Evolutionary conservation across 164 flowering plant genomes (phyloP).

Genomic region (Pachysandra terminalis): DNA sequence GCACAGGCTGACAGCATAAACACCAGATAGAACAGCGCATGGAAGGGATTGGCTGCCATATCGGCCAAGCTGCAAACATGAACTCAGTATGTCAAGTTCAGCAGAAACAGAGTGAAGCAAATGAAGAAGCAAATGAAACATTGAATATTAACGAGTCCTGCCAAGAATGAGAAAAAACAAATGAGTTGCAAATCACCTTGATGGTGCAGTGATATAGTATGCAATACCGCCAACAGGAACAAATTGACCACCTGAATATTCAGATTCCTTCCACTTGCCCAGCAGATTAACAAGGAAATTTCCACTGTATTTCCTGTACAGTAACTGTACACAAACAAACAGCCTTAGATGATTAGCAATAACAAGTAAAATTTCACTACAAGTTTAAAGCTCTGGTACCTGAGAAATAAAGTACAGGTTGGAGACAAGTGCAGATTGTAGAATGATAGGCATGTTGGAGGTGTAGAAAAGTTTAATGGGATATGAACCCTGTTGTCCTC

Average conservation of each 20-base stretch:
- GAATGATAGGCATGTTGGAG: conserved; percentile 81
- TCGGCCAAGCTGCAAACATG: conserved; percentile 56
- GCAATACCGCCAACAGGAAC: conserved; percentile 74
- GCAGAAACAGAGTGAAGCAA: neutral
- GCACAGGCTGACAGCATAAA: conserved; percentile 87
- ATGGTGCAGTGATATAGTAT: conserved; percentile 65
- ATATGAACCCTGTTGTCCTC: conserved; percentile 84
- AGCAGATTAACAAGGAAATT: conserved; percentile 62
- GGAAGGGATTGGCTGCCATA: conserved; percentile 75
- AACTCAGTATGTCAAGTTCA: conserved; percentile 2
- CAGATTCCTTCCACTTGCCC: conserved; percentile 73
- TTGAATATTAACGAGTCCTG: too few relatives aligned
- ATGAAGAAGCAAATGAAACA: neutral
- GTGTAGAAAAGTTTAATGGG: conserved; percentile 80
- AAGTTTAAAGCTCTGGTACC: conserved; percentile 30
- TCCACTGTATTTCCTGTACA: conserved; percentile 59
- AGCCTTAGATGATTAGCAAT: neutral
- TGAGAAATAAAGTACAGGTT: conserved; percentile 79
- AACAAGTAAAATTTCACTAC: neutral
- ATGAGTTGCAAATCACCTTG: conserved; percentile 37
- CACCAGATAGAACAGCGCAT: conserved; percentile 65
- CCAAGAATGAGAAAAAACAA: neutral
- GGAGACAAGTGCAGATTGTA: conserved; percentile 78
- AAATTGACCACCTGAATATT: conserved; percentile 59
- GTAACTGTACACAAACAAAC: conserved; percentile 33